A percentile compares a stretch with the other conserved stretches of the same genome.
phyloP scores from a whole-genome alignment of 208 protist species.

The Leishmania mexicana region DNA sequence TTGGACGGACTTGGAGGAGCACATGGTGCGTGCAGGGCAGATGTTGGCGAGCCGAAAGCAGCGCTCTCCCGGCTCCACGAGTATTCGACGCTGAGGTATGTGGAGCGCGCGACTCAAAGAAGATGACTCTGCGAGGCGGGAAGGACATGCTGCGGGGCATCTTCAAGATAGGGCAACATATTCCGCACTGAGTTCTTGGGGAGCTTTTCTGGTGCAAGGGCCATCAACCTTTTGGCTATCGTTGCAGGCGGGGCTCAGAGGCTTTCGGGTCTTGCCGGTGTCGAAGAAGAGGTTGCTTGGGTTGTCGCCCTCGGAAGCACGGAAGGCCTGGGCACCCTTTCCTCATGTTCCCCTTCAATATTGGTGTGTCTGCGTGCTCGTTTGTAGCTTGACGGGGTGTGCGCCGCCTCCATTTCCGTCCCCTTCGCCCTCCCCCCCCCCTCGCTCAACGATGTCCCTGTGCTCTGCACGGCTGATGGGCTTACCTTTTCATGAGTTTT shows the following conservation, averaged over 20 bases:
- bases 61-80: constrained; percentile 22
- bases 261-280: neutral
- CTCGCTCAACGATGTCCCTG: neutral
- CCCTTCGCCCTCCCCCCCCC: neutral
- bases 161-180: neutral
- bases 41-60: constrained; percentile 49
- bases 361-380: neutral
- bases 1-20: constrained; percentile 71
- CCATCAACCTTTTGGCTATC: neutral
- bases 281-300: neutral
- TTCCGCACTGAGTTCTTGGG: no score
- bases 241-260: neutral
- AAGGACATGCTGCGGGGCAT: neutral
- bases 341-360: neutral
- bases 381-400: neutral
- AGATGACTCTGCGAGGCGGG: neutral
- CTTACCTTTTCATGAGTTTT: neutral
- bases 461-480: neutral
- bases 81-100: constrained; percentile 9
- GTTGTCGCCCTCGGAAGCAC: neutral
- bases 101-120: neutral
- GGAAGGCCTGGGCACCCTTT: neutral
- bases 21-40: constrained; percentile 78
- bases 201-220: neutral
- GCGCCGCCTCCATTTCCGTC: neutral